phyloP scores from a whole-genome alignment of 1,284 basidiomycete genomes.

The Psilocybe mexicana region DNA sequence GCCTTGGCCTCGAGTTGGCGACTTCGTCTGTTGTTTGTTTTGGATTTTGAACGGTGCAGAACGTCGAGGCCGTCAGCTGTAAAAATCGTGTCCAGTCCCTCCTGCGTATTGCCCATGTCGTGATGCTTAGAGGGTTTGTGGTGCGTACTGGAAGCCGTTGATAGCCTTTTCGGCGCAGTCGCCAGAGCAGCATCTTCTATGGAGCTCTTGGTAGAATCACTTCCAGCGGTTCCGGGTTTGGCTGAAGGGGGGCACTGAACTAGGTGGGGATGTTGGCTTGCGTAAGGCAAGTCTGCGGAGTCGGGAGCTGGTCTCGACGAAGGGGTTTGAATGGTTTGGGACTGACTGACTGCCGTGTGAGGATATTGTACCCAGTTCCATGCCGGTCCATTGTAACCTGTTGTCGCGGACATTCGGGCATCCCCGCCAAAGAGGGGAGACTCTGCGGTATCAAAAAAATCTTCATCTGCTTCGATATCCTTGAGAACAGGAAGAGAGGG shows the following conservation, averaged over 20 bases:
- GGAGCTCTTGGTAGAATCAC: neutral
- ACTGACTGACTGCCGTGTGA: constrained; percentile 27
- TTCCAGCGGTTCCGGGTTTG: constrained; percentile 1
- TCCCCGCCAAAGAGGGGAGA: constrained; percentile 76
- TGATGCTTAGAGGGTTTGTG: constrained; percentile 29
- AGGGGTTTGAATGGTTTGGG: neutral
- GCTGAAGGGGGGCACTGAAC: neutral
- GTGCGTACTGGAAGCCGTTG: constrained; percentile 16
- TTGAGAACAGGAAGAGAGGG: constrained; percentile 74
- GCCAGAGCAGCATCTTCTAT: constrained; percentile 6
- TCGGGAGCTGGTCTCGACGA: neutral
- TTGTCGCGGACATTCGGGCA: constrained; percentile 55
- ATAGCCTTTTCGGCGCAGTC: constrained; percentile 19
- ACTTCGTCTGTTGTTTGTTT: constrained; percentile 30
- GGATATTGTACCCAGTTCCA: constrained; percentile 69
- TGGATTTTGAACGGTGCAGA: constrained; percentile 38
- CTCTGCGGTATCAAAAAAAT: constrained; percentile 47
- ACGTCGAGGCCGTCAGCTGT: constrained; percentile 46
- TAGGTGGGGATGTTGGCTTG: constrained; percentile 1
- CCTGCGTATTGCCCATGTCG: constrained; percentile 43
- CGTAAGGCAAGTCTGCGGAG: constrained; percentile 3
- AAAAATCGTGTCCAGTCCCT: constrained; percentile 35
- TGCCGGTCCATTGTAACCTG: constrained; percentile 40
- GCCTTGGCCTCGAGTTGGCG: constrained; percentile 31
- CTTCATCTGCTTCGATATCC: constrained; percentile 46